phyloP scores from a whole-genome alignment of 2,329 filamentous ascomycete species.

The Fusarium cicatricum region DNA sequence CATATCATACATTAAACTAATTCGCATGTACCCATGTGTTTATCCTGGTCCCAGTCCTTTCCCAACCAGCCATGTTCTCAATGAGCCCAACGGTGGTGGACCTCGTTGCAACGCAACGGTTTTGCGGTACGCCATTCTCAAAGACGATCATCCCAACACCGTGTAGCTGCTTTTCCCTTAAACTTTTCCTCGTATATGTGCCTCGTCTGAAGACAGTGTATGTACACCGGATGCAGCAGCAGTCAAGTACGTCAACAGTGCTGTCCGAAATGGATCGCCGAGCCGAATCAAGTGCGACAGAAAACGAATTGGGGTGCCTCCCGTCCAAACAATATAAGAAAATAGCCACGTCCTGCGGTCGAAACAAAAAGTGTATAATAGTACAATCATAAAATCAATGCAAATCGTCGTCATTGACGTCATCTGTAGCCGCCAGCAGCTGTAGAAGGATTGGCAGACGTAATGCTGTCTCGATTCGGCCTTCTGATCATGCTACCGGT shows the following conservation, averaged over 20 bases:
- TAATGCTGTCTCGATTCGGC: conserved; percentile 53
- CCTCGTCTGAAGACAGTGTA: conserved; percentile 19
- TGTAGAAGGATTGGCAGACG: conserved; percentile 48
- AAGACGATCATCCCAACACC: conserved; percentile 30
- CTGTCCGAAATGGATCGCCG: conserved; percentile 39
- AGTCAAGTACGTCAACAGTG: conserved; percentile 11
- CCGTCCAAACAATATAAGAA: conserved; percentile 41
- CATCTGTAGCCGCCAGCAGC: conserved; percentile 56
- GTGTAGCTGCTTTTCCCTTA: conserved; percentile 11
- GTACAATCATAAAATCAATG: conserved; percentile 41
- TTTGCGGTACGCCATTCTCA: conserved; percentile 22
- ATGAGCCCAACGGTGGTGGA: conserved; percentile 14
- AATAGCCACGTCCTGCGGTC: conserved; percentile 45
- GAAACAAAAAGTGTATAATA: conserved; percentile 38
- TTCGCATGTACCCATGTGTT: conserved; percentile 31
- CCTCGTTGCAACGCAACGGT: conserved; percentile 5
- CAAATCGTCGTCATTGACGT: conserved; percentile 44
- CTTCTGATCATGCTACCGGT: conserved; percentile 56
- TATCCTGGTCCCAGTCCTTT: conserved; percentile 28
- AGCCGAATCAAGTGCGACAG: conserved; percentile 26
- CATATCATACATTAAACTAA: conserved; percentile 42
- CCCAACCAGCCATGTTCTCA: conserved; percentile 4
- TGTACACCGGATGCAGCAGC: conserved; percentile 30
- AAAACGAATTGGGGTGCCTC: conserved; percentile 21
- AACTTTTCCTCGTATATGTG: conserved; percentile 11